Evolutionary conservation across 106 monocot genomes (phyloP), one percentile per base, ranked within the genome.

Genomic region (Agapanthus africanus): DNA sequence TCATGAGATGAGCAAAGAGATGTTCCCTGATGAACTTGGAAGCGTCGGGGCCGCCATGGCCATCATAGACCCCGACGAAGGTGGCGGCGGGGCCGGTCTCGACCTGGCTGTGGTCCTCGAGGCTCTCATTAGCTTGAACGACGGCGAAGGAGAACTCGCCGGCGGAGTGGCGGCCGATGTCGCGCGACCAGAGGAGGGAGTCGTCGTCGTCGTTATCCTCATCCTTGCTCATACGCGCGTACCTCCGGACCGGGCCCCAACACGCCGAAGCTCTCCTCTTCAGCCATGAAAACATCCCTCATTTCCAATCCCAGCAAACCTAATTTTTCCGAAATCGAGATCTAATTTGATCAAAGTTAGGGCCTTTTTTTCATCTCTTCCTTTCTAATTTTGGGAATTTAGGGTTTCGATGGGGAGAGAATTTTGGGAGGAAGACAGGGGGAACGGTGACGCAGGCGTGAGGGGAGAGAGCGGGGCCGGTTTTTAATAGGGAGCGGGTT

Each of bases 81-180:
- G 87, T 94, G 23, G 74, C 82, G 28, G 14, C 26, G 41, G 66
- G 63, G 6, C 84, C 78, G 14, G 84, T 82, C 84, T 94, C 93
- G 41, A 94, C 84, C 87, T 94, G 93, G 71, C 93, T 87, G 60
- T 85, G 82, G 67, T 94, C 93, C 82, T 94, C 93, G 14, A 94
- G 30, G 59, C 35, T 14, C 64, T 87, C 87, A 69, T 94, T 94
- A 39, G 90, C 93, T 78, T 90, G 87, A 18, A 82, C 87, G 38
- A 94, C 93, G 1, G 90, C 93, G 50, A 87, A 72, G 18, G 93
- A 94, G 79, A 68, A 94, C 56, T 94, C 90, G 30, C 93, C 93
- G 4, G 59, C 82, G n/a, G 84, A 65, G 73, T 94, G 93, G 27
- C 71, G 35, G 50, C 62, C 90, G 57, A 90, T 44, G 74, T 82